Conservation (phyloP, 768 basidiomycete genomes). For the Termitomyces bulborhizus region DNA sequence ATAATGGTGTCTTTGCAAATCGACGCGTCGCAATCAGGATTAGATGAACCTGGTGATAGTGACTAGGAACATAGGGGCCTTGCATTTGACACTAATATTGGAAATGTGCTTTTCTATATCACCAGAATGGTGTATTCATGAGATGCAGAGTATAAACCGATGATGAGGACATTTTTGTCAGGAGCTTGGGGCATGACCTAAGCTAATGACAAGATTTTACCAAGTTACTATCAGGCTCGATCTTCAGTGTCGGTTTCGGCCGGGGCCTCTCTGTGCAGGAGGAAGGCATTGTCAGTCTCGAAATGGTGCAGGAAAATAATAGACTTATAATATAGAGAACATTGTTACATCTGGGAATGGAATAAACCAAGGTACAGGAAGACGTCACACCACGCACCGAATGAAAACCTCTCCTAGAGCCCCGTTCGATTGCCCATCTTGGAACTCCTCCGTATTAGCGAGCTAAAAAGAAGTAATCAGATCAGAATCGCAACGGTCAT, state of each 20-base stretch:
- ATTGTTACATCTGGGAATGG: slow-evolving; percentile 73
- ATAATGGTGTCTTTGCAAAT: neutral
- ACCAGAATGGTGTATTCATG: neutral
- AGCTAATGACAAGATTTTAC: neutral
- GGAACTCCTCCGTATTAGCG: slow-evolving; percentile 98
- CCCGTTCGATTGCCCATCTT: slow-evolving; percentile 93
- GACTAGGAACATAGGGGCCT: neutral
- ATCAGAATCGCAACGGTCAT: neutral
- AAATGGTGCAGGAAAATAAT: slow-evolving; percentile 6
- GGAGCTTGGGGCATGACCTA: neutral
- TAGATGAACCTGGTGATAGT: no score
- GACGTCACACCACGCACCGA: slow-evolving; percentile 47
- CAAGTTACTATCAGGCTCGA: neutral
- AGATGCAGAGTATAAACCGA: neutral
- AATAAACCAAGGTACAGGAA: slow-evolving; percentile 7
- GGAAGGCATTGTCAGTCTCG: slow-evolving; percentile 18
- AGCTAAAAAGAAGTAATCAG: slow-evolving; percentile 44
- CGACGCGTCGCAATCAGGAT: neutral
- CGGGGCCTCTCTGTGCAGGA: slow-evolving; percentile 68
- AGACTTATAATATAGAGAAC: slow-evolving; percentile 92
- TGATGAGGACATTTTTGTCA: neutral
- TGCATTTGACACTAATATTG: neutral
- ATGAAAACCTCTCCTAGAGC: slow-evolving; percentile 99
- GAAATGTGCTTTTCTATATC: neutral
- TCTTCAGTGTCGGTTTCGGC: slow-evolving; percentile 29